phyloP scores from a whole-genome alignment of 805 yeast genomes.

The Saccharomycopsis vini region DNA sequence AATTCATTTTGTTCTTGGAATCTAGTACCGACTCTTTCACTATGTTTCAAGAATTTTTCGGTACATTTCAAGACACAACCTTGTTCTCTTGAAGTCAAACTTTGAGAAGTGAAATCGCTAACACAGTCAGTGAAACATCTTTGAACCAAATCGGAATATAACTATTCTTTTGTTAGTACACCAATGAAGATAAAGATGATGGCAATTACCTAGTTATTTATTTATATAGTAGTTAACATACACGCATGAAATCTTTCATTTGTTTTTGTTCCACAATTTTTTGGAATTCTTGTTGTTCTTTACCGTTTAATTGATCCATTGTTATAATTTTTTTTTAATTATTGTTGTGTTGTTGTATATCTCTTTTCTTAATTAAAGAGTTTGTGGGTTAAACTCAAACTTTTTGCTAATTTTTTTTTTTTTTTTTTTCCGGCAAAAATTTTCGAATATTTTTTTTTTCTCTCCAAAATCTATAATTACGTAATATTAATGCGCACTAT shows the following conservation, averaged over 20 bases:
- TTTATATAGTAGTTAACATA: constrained; percentile 24
- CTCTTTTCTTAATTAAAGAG: too few relatives aligned
- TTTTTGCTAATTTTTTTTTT: not conserved
- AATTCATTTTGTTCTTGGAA: constrained; percentile 95
- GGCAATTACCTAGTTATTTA: not conserved
- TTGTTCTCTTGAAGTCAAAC: constrained; percentile 76
- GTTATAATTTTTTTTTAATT: constrained; percentile 2
- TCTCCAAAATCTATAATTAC: not conserved
- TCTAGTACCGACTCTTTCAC: constrained; percentile 96
- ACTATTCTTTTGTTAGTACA: constrained; percentile 22
- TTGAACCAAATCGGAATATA: constrained; percentile 89
- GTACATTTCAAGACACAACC: constrained; percentile 85
- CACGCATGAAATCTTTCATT: constrained; percentile 97
- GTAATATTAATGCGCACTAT: not conserved
- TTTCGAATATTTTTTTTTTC: not conserved
- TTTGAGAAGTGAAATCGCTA: constrained; percentile 92
- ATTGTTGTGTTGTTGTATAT: not conserved
- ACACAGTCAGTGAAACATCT: constrained; percentile 97
- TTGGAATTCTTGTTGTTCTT: constrained; percentile 95
- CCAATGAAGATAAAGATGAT: too few relatives aligned
- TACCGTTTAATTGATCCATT: constrained; percentile 91
- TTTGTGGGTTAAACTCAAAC: too few relatives aligned
- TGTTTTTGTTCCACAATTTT: constrained; percentile 94
- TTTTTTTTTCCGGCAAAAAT: not conserved
- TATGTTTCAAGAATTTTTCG: constrained; percentile 94